Evolutionary conservation across 192 early-diverging fungal species (phyloP).

Genomic region (Podila epicladia): DNA sequence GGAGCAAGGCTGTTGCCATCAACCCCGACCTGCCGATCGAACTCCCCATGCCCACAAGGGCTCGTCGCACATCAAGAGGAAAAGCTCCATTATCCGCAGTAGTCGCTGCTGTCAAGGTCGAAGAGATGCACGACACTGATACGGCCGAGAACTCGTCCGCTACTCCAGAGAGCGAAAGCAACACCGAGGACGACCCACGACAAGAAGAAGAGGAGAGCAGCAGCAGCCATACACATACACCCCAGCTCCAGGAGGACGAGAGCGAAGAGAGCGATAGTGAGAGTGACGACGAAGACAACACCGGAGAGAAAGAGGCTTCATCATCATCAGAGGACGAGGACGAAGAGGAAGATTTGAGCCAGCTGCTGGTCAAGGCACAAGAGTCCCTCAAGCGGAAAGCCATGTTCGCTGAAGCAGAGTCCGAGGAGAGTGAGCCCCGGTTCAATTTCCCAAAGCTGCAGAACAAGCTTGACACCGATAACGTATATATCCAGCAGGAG

Average conservation of each 20-base stretch:
- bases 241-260: conserved; percentile 7
- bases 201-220: neutral
- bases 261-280: conserved; percentile 3
- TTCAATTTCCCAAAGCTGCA: conserved; percentile 55
- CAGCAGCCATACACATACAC: neutral
- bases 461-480: conserved; percentile 42
- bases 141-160: neutral
- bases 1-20: neutral
- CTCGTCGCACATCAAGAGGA: neutral
- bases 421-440: conserved; percentile 2
- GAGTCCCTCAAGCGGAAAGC: conserved; percentile 43
- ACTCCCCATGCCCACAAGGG: neutral
- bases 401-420: conserved; percentile 11
- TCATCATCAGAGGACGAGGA: conserved; percentile 3
- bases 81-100: neutral
- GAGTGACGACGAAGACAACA: conserved; percentile 8
- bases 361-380: conserved; percentile 50
- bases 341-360: conserved; percentile 42
- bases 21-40: neutral
- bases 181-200: neutral
- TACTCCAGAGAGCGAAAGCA: neutral
- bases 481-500: conserved; percentile 49
- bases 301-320: neutral
- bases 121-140: neutral
- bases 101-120: neutral